Base-by-base conservation (phyloP, 306 rosid genomes). In the Lupinus albus region DNA sequence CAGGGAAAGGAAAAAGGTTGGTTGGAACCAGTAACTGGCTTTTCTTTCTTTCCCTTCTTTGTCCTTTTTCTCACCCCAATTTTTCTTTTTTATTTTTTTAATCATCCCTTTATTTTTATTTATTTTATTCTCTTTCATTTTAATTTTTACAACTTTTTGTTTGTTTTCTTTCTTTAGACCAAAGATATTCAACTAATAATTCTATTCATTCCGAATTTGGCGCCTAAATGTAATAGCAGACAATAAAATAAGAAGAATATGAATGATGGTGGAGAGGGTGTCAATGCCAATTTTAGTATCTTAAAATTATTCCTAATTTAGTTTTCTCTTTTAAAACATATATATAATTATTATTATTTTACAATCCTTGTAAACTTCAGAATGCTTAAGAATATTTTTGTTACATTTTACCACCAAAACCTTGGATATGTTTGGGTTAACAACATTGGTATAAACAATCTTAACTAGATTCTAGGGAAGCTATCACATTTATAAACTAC, bases 181-280 rank as follows among this genome's bases (percentile, higher is more conserved):
- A 48, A 78, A 59, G 70, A 83, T 76, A 78, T 81, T 73, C 78
- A 81, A 73, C 82, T 70, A 86, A 60, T 59, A 77, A 69, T 77
- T 73, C 68, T 64, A 54, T 67, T 59, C 82, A 67, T 78, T 75
- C 96, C 96, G 89, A 69, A 62, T 81, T 85, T 81, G 81, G 83
- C 87, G 87, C 96, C 96, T 86, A 75, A 75, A 87, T 83, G 79
- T 61, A 73, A 82, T 87, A 74, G 54, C 67, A 77, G 46, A 72
- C 90, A 86, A 65, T 61, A 89, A 87, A 87, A 67, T 60, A 89
- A 86, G 88, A 81, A 73, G 84, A 83, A 70, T 79, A 78, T 61
- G 18, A 73, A 77, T 30, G 79, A 46, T 61, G 65, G 76, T 56
- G 70, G 52, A 20, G 70, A 49, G 68, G 67, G 64, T 83, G 74